Evolutionary conservation across 2,329 filamentous ascomycete genomes (phyloP), one percentile per base, ranked within the genome.

Genomic region (Sporothrix phasma): DNA sequence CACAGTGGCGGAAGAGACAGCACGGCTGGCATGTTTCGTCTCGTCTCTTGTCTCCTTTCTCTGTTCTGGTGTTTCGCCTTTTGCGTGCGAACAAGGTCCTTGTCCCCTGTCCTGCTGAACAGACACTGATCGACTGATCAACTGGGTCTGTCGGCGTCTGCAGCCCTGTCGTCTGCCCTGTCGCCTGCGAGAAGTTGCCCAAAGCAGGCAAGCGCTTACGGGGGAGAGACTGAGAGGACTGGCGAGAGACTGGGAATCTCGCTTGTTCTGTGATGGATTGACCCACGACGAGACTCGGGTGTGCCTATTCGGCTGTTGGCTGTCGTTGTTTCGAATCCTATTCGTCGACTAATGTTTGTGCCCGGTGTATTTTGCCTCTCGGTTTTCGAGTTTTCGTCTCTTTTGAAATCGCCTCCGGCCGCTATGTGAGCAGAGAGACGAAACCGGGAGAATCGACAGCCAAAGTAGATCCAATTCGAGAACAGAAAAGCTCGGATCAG

Each of bases 141-240:
- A 17, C 41, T 45, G n/a, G 19, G 7, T n/a, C 19, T 43, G 46
- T 49, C 10, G 29, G 41, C 58, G 10, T 37, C 26, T 61, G 59
- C 34, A 51, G 45, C 43, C 26, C 29, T 37, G 51, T 26, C 49
- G 49, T n/a, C n/a, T n/a, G n/a, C 29, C 47, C 22, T 31, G 47
- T 51, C 47, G 29, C 46, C 11, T 19, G 53, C 37, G 61, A 43
- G 39, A 49, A 41, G 54, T 56, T 46, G 49, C 64, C 64, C 22
- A 61, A 66, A 63, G 24, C 54, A 63, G 64, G 15, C 56, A 66
- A 66, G 64, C 31, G 64, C 64, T 66, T 61, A 66, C n/a, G n/a
- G n/a, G n/a, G n/a, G n/a, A n/a, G n/a, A n/a, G n/a, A n/a, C n/a
- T n/a, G n/a, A n/a, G n/a, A n/a, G n/a, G n/a, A n/a, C n/a, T n/a